phyloP scores from a whole-genome alignment of 2,329 filamentous ascomycete genomes.

The Fusarium aywerte region DNA sequence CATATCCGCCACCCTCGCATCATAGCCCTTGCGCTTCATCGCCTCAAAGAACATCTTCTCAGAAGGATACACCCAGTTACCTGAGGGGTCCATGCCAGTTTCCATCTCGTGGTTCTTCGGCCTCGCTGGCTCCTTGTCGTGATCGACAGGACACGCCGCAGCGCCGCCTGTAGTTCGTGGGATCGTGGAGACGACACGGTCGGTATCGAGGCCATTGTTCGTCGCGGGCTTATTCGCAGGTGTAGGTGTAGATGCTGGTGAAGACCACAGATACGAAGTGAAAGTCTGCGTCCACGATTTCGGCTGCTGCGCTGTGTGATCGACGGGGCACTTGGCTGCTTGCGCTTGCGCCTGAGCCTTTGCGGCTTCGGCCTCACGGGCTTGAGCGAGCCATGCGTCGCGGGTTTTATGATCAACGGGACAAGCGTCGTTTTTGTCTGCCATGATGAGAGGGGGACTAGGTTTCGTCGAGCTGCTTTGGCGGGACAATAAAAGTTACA shows the following conservation, averaged over 20 bases:
- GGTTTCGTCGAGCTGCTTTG: neutral
- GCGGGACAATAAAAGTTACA: neutral
- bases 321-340: slow-evolving; percentile 49
- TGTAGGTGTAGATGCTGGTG: slow-evolving; percentile 42
- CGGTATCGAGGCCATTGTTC: slow-evolving; percentile 63
- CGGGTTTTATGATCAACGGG: slow-evolving; percentile 92
- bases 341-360: slow-evolving; percentile 46
- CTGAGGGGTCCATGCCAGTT: slow-evolving; percentile 75
- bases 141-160: slow-evolving; percentile 54
- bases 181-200: slow-evolving; percentile 83
- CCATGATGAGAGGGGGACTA: slow-evolving; percentile 37
- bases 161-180: slow-evolving; percentile 66
- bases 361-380: slow-evolving; percentile 61
- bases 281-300: slow-evolving; percentile 59
- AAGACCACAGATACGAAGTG: slow-evolving; percentile 56
- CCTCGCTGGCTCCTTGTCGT: slow-evolving; percentile 43
- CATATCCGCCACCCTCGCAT: slow-evolving; percentile 79
- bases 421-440: slow-evolving; percentile 62
- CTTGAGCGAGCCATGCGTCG: slow-evolving; percentile 84
- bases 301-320: slow-evolving; percentile 47
- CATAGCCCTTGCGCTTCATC: slow-evolving; percentile 89
- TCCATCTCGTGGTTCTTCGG: slow-evolving; percentile 81
- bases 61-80: slow-evolving; percentile 97
- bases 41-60: slow-evolving; percentile 99
- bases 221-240: slow-evolving; percentile 18